phyloP scores from a whole-genome alignment of 495 filamentous ascomycete species.

The Aspergillus baeticus region DNA sequence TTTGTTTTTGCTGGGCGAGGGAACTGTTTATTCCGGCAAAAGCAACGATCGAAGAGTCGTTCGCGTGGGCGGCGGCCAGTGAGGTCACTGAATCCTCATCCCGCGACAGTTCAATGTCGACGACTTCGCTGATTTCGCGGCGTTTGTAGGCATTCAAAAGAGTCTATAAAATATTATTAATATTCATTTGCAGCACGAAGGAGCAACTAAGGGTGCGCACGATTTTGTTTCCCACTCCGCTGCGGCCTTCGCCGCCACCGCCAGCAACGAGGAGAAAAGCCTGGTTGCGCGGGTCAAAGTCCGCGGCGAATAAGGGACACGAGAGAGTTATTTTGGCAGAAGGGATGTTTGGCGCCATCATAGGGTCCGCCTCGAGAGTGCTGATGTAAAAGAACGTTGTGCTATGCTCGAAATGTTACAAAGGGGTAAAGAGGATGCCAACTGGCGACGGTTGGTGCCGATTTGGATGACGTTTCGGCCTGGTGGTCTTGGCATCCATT shows the following conservation, averaged over 20 bases:
- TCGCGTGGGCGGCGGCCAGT: conserved; percentile 62
- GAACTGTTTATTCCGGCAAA: conserved; percentile 88
- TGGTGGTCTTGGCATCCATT: conserved; percentile 35
- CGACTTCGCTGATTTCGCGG: conserved; percentile 60
- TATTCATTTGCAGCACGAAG: background rate
- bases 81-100: conserved; percentile 92
- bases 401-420: background rate
- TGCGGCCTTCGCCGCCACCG: conserved; percentile 82
- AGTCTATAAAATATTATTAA: conserved; percentile 42
- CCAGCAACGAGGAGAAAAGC: conserved; percentile 80
- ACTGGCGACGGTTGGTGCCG: background rate
- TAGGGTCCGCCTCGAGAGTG: conserved; percentile 7
- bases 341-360: conserved; percentile 52
- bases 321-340: conserved; percentile 69
- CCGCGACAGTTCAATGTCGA: conserved; percentile 76
- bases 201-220: conserved; percentile 40
- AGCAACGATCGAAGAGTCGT: conserved; percentile 57
- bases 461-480: conserved; percentile 24
- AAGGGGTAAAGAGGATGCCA: conserved; percentile 7
- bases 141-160: conserved; percentile 65
- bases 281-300: conserved; percentile 81
- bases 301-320: conserved; percentile 87
- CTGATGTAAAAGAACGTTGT: background rate
- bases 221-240: conserved; percentile 89
- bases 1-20: conserved; percentile 62